Percentiles rank a stretch among this genome's conserved stretches.
Conservation (phyloP, 2,329 filamentous ascomycete species). For the Xylariales sp. region DNA sequence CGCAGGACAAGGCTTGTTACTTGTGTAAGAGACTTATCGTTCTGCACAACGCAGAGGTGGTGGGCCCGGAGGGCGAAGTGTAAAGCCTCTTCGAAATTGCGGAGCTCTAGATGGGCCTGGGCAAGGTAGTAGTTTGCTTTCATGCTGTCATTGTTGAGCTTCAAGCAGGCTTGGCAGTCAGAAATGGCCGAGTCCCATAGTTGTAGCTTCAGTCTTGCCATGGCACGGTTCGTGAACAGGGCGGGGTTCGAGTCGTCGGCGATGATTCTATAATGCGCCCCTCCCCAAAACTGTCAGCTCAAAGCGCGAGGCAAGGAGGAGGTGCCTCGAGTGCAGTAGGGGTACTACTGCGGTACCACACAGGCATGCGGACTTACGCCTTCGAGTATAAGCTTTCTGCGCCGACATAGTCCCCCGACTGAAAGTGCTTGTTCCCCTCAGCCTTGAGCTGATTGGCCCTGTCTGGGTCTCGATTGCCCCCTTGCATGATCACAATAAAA, state of each 20-base stretch:
- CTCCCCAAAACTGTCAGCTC: no score
- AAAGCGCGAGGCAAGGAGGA: constrained; percentile 1
- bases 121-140: constrained; percentile 84
- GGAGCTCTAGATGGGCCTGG: constrained; percentile 74
- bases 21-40: constrained; percentile 63
- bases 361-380: constrained; percentile 45
- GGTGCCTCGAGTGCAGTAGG: no score
- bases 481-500: no score
- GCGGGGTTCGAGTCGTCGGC: constrained; percentile 36
- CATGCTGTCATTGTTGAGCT: constrained; percentile 61
- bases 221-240: constrained; percentile 86
- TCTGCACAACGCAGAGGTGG: constrained; percentile 56
- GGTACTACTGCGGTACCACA: no score
- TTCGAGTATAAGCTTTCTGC: constrained; percentile 53
- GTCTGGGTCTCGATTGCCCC: constrained; percentile 1
- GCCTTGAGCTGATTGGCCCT: constrained; percentile 9
- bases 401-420: constrained; percentile 43
- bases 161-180: constrained; percentile 73
- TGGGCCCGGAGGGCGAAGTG: constrained; percentile 69
- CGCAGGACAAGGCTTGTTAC: constrained; percentile 71
- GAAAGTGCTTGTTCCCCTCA: constrained; percentile 44
- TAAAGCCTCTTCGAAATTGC: constrained; percentile 69
- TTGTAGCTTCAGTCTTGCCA: constrained; percentile 71
- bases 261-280: background rate
- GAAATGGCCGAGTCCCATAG: constrained; percentile 70